A percentile compares a stretch with the other conserved stretches of the same genome.
These are phyloP conservation scores for Polytrichum commune DNA, from an alignment of 225 moss, liverwort and hornwort species.

Conservation along the genomic window DNA sequence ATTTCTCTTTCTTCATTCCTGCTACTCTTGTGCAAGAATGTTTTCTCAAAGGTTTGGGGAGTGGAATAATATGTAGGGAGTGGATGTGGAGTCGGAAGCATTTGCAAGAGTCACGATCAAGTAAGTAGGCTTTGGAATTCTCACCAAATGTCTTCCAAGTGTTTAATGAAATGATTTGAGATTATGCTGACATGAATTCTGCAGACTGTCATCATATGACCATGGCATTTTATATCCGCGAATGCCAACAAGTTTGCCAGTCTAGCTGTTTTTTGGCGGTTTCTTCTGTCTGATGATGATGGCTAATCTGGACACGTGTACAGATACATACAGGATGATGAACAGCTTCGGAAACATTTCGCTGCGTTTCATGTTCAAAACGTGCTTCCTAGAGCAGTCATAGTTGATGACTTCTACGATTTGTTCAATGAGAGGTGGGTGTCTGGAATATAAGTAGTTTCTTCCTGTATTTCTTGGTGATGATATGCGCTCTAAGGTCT, in stretches of 20 bases:
- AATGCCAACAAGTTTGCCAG: too few species aligned
- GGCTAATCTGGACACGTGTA: neutral
- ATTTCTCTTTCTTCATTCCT: neutral
- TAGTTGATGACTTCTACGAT: conserved; percentile 78
- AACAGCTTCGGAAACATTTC: conserved; percentile 80
- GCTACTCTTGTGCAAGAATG: neutral
- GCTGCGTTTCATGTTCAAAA: conserved; percentile 88
- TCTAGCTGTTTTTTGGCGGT: too few species aligned
- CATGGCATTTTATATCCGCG: too few species aligned
- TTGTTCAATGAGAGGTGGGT: conserved; percentile 73
- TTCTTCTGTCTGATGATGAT: too few species aligned
- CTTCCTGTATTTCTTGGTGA: neutral
- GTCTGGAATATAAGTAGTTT: neutral
- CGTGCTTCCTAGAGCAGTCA: conserved; percentile 70
- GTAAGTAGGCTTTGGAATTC: conserved; percentile 36
- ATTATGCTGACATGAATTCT: too few species aligned
- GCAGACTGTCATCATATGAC: too few species aligned
- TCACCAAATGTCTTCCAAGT: too few species aligned
- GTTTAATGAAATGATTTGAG: too few species aligned
- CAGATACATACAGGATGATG: conserved; percentile 73
- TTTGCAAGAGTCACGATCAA: conserved; percentile 82
- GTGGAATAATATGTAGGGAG: conserved; percentile 44
- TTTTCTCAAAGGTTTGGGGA: too few species aligned
- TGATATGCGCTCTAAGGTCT: neutral
- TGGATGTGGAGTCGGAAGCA: conserved; percentile 61